These are phyloP conservation scores for Ogataea allantospora DNA, from an alignment of 805 yeast genomes.

Conservation along the genomic window DNA sequence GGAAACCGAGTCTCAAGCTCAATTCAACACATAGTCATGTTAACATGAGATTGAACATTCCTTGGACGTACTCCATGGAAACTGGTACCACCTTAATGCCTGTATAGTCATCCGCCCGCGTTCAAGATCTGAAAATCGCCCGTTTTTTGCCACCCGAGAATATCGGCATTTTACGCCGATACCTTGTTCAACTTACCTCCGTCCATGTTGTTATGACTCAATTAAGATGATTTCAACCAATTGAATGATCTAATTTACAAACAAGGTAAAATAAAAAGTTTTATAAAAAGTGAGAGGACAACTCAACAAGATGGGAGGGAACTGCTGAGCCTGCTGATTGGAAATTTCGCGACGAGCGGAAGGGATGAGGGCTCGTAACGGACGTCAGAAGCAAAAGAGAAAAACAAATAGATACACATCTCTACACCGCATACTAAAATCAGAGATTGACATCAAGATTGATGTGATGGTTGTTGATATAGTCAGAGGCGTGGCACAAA, in stretches of 20 bases:
- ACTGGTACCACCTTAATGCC: too few relatives aligned
- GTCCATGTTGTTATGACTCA: slow-evolving; percentile 44
- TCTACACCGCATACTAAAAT: slow-evolving; percentile 8
- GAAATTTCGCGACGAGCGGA: slow-evolving; percentile 14
- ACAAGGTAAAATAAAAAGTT: slow-evolving; percentile 14
- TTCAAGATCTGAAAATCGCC: slow-evolving; percentile 2
- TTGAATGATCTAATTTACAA: slow-evolving; percentile 16
- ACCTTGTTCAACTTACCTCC: slow-evolving; percentile 47
- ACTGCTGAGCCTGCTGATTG: slow-evolving; percentile 14
- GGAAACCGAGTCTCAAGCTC: too few relatives aligned
- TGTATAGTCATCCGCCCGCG: not conserved
- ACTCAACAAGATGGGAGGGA: slow-evolving; percentile 21
- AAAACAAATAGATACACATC: slow-evolving; percentile 1
- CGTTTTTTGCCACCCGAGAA: slow-evolving; percentile 11
- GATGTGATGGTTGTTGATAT: too few relatives aligned
- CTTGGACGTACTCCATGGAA: too few relatives aligned
- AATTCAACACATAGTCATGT: too few relatives aligned
- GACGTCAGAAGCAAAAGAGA: slow-evolving; percentile 1
- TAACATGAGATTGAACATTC: too few relatives aligned
- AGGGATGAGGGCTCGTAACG: slow-evolving; percentile 14
- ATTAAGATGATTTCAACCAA: slow-evolving; percentile 17
- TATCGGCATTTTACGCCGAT: slow-evolving; percentile 1
- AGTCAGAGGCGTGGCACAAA: not conserved
- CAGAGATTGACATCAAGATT: slow-evolving; percentile 2
- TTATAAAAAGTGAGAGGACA: slow-evolving; percentile 23